Conservation (phyloP, 2,329 filamentous ascomycete species). For the Pseudogymnoascus destructans region DNA sequence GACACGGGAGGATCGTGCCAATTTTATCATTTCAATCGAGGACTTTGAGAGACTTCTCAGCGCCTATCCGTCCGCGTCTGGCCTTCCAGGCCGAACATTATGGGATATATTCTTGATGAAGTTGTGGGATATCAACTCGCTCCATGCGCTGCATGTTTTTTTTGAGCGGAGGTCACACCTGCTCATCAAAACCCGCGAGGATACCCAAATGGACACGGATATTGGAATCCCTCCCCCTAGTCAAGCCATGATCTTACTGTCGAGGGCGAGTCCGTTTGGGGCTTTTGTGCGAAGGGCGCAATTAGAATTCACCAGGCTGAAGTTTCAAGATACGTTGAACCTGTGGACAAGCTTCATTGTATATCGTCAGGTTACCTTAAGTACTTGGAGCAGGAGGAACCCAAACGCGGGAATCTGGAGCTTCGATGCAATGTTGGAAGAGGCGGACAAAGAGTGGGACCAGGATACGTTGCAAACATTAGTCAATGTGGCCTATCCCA, state of each 20-base stretch:
- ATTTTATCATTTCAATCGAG: conserved; percentile 39
- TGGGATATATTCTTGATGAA: conserved; percentile 75
- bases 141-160: conserved; percentile 68
- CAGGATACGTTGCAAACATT: conserved; percentile 31
- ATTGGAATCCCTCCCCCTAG: conserved; percentile 36
- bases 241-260: conserved; percentile 45
- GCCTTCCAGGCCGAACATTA: conserved; percentile 63
- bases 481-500: conserved; percentile 22
- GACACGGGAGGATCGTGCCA: background rate
- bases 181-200: conserved; percentile 49
- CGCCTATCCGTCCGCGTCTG: conserved; percentile 37
- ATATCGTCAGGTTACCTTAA: conserved; percentile 65
- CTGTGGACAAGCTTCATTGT: conserved; percentile 74
- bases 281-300: conserved; percentile 63
- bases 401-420: conserved; percentile 33
- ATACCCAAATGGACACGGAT: conserved; percentile 42
- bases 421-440: conserved; percentile 43
- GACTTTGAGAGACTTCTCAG: conserved; percentile 47
- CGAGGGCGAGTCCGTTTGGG: conserved; percentile 66
- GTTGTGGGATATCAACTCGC: conserved; percentile 72
- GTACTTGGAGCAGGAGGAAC: conserved; percentile 43
- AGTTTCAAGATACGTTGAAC: conserved; percentile 63
- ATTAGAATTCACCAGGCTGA: conserved; percentile 67
- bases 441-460: conserved; percentile 39
- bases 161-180: conserved; percentile 47